Conservation (phyloP, 257 asterid genomes). For the Gardenia jasminoides region DNA sequence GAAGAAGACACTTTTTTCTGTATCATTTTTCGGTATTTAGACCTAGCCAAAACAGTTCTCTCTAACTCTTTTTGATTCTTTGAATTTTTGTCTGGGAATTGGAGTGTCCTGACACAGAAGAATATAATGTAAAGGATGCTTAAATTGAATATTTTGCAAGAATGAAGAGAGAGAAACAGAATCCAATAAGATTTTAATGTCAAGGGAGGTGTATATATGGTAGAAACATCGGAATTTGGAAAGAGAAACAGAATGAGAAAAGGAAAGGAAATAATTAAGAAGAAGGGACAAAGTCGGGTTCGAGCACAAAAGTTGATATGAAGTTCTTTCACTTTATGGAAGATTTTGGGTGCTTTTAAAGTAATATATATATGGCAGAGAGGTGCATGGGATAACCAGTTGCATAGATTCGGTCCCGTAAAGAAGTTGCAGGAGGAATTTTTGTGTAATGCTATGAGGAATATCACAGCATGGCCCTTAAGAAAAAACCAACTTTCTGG, state of each 20-base stretch:
- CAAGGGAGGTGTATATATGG: background rate
- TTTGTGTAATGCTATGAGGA: constrained; percentile 23
- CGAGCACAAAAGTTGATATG: constrained; percentile 26
- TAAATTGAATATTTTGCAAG: background rate
- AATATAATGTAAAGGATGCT: constrained; percentile 15
- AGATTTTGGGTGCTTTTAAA: constrained; percentile 36
- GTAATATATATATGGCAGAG: background rate
- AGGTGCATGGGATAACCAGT: constrained; percentile 14
- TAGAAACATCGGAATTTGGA: background rate
- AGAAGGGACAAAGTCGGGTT: constrained; percentile 12
- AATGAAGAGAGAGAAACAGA: background rate
- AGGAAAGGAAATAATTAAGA: background rate
- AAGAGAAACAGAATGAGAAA: background rate
- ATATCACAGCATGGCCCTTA: constrained; percentile 35
- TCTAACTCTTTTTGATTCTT: background rate
- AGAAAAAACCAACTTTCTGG: constrained; percentile 20
- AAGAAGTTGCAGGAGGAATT: constrained; percentile 44
- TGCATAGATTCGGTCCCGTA: constrained; percentile 47
- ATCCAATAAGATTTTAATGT: background rate
- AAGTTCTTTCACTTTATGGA: constrained; percentile 30
- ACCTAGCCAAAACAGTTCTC: background rate
- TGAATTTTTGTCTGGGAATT: background rate
- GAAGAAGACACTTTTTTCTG: no score
- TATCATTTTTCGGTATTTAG: background rate
- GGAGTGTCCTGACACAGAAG: constrained; percentile 14